Evolutionary conservation across 2,329 filamentous ascomycete genomes (phyloP).

Genomic region (Hypoxylon sp.): DNA sequence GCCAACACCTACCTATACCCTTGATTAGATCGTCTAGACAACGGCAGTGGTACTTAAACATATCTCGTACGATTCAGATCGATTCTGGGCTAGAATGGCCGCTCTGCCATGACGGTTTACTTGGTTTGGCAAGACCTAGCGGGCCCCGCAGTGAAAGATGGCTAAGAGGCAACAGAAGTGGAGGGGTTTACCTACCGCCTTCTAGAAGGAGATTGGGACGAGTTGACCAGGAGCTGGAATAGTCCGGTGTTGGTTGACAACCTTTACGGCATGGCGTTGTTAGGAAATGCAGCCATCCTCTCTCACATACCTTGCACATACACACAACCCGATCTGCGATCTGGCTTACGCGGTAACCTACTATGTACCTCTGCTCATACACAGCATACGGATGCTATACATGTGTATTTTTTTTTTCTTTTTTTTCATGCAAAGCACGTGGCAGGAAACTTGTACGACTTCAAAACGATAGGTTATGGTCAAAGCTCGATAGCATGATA

Average conservation of each 20-base stretch:
- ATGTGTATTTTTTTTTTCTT: too few relatives aligned
- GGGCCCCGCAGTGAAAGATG: slow-evolving; percentile 12
- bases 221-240: neutral
- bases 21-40: neutral
- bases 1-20: slow-evolving; percentile 15
- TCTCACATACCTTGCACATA: too few relatives aligned
- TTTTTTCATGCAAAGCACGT: too few relatives aligned
- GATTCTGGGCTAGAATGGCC: slow-evolving; percentile 9
- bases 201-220: slow-evolving; percentile 3
- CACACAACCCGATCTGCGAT: too few relatives aligned
- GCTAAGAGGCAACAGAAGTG: slow-evolving; percentile 15
- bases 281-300: too few relatives aligned
- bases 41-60: neutral
- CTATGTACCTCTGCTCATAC: too few relatives aligned
- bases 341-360: too few relatives aligned
- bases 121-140: slow-evolving; percentile 15
- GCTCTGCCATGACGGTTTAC: neutral
- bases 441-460: too few relatives aligned
- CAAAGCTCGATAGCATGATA: too few relatives aligned
- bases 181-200: slow-evolving; percentile 11
- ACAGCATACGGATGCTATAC: too few relatives aligned
- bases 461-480: too few relatives aligned
- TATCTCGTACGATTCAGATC: slow-evolving; percentile 6
- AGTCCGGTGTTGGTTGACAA: neutral
- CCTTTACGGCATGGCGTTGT: too few relatives aligned